These are phyloP conservation scores for Fusarium udum DNA, from an alignment of 2,329 filamentous ascomycete species.

Conservation along the genomic window DNA sequence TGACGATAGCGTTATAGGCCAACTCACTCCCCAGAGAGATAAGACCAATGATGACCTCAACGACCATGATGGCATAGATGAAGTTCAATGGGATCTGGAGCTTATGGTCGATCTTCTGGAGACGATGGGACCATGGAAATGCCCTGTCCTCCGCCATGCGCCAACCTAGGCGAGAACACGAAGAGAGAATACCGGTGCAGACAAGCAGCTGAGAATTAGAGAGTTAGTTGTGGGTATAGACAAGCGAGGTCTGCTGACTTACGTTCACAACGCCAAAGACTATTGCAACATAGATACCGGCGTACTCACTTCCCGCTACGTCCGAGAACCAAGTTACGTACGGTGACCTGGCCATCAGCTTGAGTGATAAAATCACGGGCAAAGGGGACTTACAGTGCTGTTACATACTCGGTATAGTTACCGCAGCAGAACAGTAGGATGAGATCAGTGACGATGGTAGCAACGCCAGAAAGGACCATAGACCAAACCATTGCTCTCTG, in stretches of 20 bases:
- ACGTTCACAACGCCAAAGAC: constrained; percentile 7
- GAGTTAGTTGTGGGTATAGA: neutral
- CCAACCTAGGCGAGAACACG: constrained; percentile 17
- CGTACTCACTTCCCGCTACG: neutral
- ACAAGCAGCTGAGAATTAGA: neutral
- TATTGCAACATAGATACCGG: constrained; percentile 2
- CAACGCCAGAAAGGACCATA: constrained; percentile 11
- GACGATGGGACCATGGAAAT: constrained; percentile 8
- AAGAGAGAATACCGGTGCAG: constrained; percentile 6
- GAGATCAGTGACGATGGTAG: constrained; percentile 4
- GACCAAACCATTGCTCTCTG: constrained; percentile 25
- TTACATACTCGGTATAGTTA: neutral
- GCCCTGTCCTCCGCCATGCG: constrained; percentile 17
- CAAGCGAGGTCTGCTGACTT: neutral
- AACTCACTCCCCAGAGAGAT: constrained; percentile 10
- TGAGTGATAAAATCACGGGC: fast-evolving
- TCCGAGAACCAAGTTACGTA: constrained; percentile 19
- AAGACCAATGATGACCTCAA: constrained; percentile 6
- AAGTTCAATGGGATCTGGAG: constrained; percentile 8
- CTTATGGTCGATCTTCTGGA: neutral
- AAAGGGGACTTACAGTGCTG: neutral
- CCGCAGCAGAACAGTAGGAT: constrained; percentile 9
- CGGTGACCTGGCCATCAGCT: neutral
- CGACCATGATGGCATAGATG: neutral
- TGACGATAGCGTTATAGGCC: constrained; percentile 19